Evolutionary conservation across 345 rosid genomes (phyloP), one percentile per base, ranked within the genome.

Genomic region (Hevea brasiliensis): DNA sequence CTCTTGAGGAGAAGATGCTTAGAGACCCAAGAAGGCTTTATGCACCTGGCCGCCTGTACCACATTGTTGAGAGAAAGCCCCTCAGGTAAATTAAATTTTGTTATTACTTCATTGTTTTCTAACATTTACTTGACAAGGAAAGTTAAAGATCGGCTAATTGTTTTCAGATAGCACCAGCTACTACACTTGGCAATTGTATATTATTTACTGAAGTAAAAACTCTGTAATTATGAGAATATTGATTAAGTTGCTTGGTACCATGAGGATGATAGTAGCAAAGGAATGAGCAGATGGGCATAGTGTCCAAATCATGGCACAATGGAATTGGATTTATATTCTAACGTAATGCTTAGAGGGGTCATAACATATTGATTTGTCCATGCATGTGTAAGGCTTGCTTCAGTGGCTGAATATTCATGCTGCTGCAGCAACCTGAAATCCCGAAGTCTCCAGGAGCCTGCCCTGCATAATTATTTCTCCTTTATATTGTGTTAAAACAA

Each of bases 31-130:
- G 97, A 82, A 82, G 98, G 68, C 83, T 94, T 44, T 95, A 95
- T 74, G 93, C 98, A 61, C 99, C 99, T 40, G 97, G 98, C 71
- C 90, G 99, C 72, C 81, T 92, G 29, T 95, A 95, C 79, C 99
- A 95, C 82, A 88, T 95, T 45, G 89, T 95, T 1, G 98, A 84
- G 82, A 89, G 99, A 71, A 92, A 79, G 79, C 97, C 92, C 56
- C 75, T 88, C 53, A 86, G 98, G 99, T 95, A 85, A 72, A 29
- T 18, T 48, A 50, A 35, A 23, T 26, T 26, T 20, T 51, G 59
- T 44, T 48, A 48, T 14, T 17, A 14, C 1, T 18, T 14, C 45
- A 29, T 29, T 26, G 62, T 64, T 47, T 23, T 44, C 24, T 27
- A 29, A 53, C 29, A 27, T 65, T 24, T n/a, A 42, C 26, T 65